Conservation (phyloP, 352 stramenopile species). For the Plasmopara halstedii region DNA sequence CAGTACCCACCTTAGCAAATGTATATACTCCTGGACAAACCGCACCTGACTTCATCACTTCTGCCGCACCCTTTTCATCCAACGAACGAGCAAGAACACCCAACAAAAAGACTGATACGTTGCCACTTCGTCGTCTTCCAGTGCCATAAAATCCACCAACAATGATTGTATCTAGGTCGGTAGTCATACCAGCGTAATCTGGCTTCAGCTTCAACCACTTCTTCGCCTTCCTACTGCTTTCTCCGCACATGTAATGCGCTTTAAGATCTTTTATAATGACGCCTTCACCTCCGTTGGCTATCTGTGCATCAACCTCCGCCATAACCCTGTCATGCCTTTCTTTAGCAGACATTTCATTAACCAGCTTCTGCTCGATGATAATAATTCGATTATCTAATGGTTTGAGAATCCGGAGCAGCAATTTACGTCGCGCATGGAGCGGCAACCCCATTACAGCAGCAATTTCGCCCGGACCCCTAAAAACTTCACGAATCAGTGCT, state of each 20-base stretch:
- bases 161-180: conserved; percentile 72
- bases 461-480: conserved; percentile 43
- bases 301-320: conserved; percentile 64
- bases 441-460: conserved; percentile 71
- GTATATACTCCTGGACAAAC: conserved; percentile 61
- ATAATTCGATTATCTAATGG: conserved; percentile 66
- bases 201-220: conserved; percentile 86
- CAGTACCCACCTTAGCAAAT: conserved; percentile 77
- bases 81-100: conserved; percentile 57
- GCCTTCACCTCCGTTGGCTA: conserved; percentile 71
- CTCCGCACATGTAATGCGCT: conserved; percentile 84
- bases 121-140: conserved; percentile 59
- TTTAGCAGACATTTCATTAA: conserved; percentile 65
- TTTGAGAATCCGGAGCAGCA: conserved; percentile 60
- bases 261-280: conserved; percentile 83
- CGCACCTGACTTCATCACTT: conserved; percentile 41
- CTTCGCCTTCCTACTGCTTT: conserved; percentile 67
- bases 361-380: conserved; percentile 74
- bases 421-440: conserved; percentile 42
- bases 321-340: conserved; percentile 76
- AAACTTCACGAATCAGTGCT: conserved; percentile 56
- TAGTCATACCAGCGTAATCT: conserved; percentile 83
- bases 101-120: conserved; percentile 77
- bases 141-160: conserved; percentile 78
- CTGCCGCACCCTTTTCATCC: conserved; percentile 36